Base-by-base conservation (phyloP, 1,284 basidiomycete genomes). In the Melampsora larici-populina region DNA sequence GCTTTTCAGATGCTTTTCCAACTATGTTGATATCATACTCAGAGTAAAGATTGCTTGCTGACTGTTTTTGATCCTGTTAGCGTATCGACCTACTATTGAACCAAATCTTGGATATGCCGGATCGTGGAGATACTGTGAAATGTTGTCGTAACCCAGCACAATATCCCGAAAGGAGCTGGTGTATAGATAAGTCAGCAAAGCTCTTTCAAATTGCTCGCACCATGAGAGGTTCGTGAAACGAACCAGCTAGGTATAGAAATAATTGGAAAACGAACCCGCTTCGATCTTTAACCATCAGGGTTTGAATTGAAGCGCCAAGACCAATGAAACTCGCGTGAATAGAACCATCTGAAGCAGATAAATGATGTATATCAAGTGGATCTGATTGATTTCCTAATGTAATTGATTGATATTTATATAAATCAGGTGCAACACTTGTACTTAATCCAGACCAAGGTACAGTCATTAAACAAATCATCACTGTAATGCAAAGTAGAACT, bases 101-200 rank as follows among this genome's bases (percentile, higher is more conserved):
- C 79, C 79, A 48, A 84, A 83, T 74, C 82, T 81, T 29, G 82
- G 81, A 72, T 83, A 82, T 21, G 79, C 79, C 1, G 80, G 79
- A 55, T 83, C 82, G 15, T 80, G 79, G 7, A 79, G 79, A 79
- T 83, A 83, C 40, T 81, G 80, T 40, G 82, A 82, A 36, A 79
- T 81, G 79, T 84, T 82, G 75, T 84, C 82, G 67, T 81, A 83
- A 78, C 81, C 79, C 21, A 80, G 74, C 2, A 80, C 72, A 17
- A 81, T 77, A 18, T 77, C 74, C 40, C 67, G 74, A 63, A 68
- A 77, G 11, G 67, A 48, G 5, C 74, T 77, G 29, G 36, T 49
- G 15, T 26, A 21, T 46, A n/a, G 13, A 46, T 26, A 36, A n/a
- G 33, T 40, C 33, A 36, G 33, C 33, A 46, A 40, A 21, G 36